Evolutionary conservation across 2,329 filamentous ascomycete genomes (phyloP).

Genomic region (Aspergillus proliferans): DNA sequence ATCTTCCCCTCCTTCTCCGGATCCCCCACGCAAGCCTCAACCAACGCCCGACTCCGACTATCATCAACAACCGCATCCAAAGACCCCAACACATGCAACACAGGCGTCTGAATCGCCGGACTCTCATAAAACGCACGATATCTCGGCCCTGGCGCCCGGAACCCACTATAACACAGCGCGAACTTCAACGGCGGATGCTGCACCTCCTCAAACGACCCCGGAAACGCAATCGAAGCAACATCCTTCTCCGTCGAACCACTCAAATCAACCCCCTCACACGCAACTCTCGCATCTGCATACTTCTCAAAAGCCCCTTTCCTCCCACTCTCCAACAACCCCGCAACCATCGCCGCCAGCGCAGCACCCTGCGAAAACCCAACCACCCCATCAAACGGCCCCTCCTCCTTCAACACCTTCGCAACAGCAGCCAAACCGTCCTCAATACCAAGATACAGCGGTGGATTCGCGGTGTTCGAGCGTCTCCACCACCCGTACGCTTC

Average conservation of each 20-base stretch:
- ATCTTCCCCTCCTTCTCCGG: slow-evolving; percentile 47
- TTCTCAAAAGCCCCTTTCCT: slow-evolving; percentile 44
- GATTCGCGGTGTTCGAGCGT: slow-evolving; percentile 54
- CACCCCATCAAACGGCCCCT: slow-evolving; percentile 68
- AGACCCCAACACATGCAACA: slow-evolving; percentile 74
- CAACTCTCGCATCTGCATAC: slow-evolving; percentile 20
- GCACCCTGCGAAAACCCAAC: slow-evolving; percentile 80
- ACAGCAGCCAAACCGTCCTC: slow-evolving; percentile 61
- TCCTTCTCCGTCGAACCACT: slow-evolving; percentile 5
- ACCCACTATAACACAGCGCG: slow-evolving; percentile 70
- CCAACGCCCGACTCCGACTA: slow-evolving; percentile 58
- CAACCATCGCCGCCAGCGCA: slow-evolving; percentile 64
- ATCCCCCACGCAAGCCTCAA: slow-evolving; percentile 57
- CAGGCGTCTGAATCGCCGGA: slow-evolving; percentile 67
- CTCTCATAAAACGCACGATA: slow-evolving; percentile 64
- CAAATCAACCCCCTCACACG: slow-evolving; percentile 10
- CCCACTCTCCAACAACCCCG: slow-evolving; percentile 60
- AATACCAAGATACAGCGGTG: slow-evolving; percentile 60
- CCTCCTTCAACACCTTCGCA: slow-evolving; percentile 54
- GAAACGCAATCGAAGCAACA: slow-evolving; percentile 43
- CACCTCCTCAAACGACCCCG: slow-evolving; percentile 37
- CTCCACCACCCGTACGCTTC: slow-evolving; percentile 84
- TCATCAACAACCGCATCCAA: slow-evolving; percentile 88
- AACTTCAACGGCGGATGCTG: slow-evolving; percentile 59
- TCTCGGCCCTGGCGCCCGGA: slow-evolving; percentile 56